Percentiles rank a stretch among this genome's conserved stretches.
phyloP scores from a whole-genome alignment of 2,329 filamentous ascomycete species.

The Ceratocystis albifundus region DNA sequence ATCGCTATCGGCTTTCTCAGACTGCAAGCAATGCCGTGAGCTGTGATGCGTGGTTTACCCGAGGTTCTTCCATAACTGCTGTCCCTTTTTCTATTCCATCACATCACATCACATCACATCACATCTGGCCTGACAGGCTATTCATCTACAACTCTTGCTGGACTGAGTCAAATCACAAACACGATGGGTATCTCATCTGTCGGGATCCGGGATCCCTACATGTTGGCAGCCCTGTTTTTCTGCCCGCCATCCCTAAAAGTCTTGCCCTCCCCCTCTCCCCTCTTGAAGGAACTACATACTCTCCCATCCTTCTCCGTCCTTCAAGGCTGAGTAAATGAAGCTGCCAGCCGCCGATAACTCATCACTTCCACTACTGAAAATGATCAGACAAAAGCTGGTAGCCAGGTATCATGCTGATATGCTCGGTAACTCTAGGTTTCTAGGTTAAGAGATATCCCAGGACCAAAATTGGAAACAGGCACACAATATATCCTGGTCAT shows the following conservation, averaged over 20 bases:
- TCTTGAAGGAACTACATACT: not conserved
- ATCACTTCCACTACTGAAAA: not conserved
- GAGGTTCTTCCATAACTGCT: not conserved
- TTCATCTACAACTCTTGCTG: not conserved
- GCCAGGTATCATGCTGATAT: not conserved
- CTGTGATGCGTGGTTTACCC: not conserved
- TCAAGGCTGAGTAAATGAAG: not conserved
- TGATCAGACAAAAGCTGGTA: not conserved
- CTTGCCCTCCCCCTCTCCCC: no score
- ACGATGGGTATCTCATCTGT: not conserved
- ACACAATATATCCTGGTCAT: not conserved
- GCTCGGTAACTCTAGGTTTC: not conserved
- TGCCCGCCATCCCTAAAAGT: not conserved
- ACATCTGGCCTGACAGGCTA: not conserved
- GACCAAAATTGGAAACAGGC: not conserved
- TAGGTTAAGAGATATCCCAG: no score
- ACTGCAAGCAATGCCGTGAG: not conserved
- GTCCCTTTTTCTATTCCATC: not conserved
- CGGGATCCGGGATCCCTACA: slow-evolving; percentile 6
- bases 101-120: not conserved
- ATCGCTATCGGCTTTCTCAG: no score
- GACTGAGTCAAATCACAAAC: slow-evolving; percentile 4
- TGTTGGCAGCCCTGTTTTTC: not conserved
- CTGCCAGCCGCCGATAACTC: not conserved
- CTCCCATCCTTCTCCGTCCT: not conserved